phyloP scores from a whole-genome alignment of 306 rosid species.

The Prunus kanzakura region DNA sequence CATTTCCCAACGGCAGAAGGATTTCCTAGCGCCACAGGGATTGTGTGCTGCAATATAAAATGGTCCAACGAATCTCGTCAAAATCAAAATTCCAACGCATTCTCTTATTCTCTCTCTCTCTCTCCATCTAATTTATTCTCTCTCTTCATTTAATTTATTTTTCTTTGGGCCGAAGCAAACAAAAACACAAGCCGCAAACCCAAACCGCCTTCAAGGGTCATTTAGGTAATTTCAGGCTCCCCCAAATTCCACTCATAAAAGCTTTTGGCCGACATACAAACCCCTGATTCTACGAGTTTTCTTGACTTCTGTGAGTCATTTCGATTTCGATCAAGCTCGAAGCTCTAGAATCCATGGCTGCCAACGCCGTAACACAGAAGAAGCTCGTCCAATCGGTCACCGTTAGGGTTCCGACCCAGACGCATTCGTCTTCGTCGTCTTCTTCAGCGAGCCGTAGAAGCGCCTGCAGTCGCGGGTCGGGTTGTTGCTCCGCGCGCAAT shows the following conservation, averaged over 20 bases:
- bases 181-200: not conserved
- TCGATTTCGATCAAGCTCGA: not conserved
- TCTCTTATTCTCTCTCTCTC: not conserved
- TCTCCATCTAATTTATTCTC: not conserved
- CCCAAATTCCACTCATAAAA: not conserved
- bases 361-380: not conserved
- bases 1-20: no score
- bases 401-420: constrained; percentile 3
- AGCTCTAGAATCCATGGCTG: constrained; percentile 46
- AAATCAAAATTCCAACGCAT: no score
- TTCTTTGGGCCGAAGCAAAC: constrained; percentile 39
- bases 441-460: not conserved
- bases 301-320: constrained; percentile 13
- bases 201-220: not conserved
- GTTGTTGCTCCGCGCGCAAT: constrained; percentile 7
- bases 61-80: no score
- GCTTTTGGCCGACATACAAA: not conserved
- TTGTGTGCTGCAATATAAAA: no score
- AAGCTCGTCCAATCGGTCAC: constrained; percentile 21
- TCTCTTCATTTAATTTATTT: not conserved
- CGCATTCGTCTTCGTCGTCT: not conserved
- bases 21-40: no score
- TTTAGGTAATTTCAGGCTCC: not conserved
- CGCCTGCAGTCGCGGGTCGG: constrained; percentile 4
- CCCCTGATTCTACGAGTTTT: constrained; percentile 10